Percentiles rank a stretch among this genome's conserved stretches.
Conservation (phyloP, 179 eudicot genomes). For the Gypsophila paniculata region DNA sequence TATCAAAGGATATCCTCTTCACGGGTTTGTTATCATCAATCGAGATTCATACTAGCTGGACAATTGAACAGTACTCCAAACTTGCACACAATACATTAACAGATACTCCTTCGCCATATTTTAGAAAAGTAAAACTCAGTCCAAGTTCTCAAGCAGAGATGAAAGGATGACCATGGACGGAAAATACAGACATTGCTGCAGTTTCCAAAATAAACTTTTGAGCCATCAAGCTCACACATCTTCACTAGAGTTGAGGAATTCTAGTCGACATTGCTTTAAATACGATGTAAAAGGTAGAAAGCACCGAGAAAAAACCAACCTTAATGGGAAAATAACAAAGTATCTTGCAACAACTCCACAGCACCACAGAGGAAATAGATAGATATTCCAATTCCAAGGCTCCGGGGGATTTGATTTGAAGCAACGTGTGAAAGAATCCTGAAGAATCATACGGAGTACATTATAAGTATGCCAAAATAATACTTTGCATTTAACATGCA, state of each 20-base stretch:
- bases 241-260: neutral
- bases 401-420: slow-evolving; percentile 97
- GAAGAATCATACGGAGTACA: slow-evolving; percentile 18
- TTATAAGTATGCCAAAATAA: neutral
- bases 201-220: neutral
- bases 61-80: neutral
- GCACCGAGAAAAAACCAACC: slow-evolving; percentile 40
- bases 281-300: too few species aligned
- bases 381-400: slow-evolving; percentile 98
- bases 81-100: slow-evolving; percentile 2
- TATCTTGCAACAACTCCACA: slow-evolving; percentile 74
- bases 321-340: slow-evolving; percentile 70
- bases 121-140: neutral
- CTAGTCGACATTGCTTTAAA: neutral
- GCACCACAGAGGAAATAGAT: slow-evolving; percentile 96
- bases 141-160: neutral
- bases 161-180: neutral
- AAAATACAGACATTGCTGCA: neutral
- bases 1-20: neutral
- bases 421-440: slow-evolving; percentile 98
- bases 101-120: neutral
- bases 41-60: neutral
- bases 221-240: neutral
- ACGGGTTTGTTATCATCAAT: neutral
- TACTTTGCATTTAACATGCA: neutral